Conservation (phyloP, 1,284 basidiomycete species). For the Cryptococcus hybrid region DNA sequence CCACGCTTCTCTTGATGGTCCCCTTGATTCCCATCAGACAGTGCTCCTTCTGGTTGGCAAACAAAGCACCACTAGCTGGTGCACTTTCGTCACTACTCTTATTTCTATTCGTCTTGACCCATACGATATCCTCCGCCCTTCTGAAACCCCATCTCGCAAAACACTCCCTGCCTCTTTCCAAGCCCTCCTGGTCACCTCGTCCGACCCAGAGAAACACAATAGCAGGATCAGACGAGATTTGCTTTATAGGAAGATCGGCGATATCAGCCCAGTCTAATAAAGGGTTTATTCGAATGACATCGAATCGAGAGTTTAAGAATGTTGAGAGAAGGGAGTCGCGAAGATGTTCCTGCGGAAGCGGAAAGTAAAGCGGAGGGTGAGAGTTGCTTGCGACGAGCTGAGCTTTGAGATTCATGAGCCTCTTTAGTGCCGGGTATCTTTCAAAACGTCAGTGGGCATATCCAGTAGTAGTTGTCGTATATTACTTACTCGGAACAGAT, state of each 20-base stretch:
- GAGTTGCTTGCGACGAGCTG: slow-evolving; percentile 28
- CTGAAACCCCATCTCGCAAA: slow-evolving; percentile 94
- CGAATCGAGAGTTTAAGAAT: slow-evolving; percentile 61
- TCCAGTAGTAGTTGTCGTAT: neutral
- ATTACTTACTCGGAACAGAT: slow-evolving; percentile 85
- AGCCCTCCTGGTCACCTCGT: slow-evolving; percentile 79
- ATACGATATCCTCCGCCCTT: slow-evolving; percentile 94
- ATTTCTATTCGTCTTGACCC: slow-evolving; percentile 82
- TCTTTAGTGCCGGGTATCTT: slow-evolving; percentile 88
- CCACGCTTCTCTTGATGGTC: slow-evolving; percentile 89
- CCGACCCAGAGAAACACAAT: slow-evolving; percentile 98
- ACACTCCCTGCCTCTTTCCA: slow-evolving; percentile 88
- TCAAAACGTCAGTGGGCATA: neutral
- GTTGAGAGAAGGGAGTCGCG: slow-evolving; percentile 3
- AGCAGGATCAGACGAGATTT: slow-evolving; percentile 82
- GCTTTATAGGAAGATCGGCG: slow-evolving; percentile 75
- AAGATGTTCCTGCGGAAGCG: slow-evolving; percentile 13
- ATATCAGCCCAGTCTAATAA: slow-evolving; percentile 84
- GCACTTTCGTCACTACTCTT: slow-evolving; percentile 29
- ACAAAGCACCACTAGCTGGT: slow-evolving; percentile 46
- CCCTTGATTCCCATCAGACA: slow-evolving; percentile 99
- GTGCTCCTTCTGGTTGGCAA: slow-evolving; percentile 90
- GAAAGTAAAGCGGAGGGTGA: slow-evolving; percentile 42
- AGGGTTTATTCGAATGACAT: slow-evolving; percentile 89
- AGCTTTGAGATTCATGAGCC: slow-evolving; percentile 74